phyloP scores from a whole-genome alignment of 768 basidiomycete genomes.

The Psilocybe subaeruginosa region DNA sequence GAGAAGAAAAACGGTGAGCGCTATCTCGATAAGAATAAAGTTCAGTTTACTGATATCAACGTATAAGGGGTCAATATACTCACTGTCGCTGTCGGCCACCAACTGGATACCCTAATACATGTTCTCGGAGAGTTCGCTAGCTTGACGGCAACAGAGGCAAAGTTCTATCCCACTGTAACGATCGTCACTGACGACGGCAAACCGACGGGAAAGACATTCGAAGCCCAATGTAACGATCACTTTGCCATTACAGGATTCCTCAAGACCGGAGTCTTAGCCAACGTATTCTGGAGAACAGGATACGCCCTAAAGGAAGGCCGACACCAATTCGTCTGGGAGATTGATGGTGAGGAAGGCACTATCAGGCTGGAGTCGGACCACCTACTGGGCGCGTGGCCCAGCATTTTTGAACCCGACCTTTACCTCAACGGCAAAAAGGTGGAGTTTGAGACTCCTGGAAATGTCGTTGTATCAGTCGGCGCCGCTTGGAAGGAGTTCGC shows the following conservation, averaged over 20 bases:
- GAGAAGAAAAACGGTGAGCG: slow-evolving; percentile 1
- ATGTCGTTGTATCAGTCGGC: background rate
- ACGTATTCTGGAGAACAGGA: slow-evolving; percentile 28
- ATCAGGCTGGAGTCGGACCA: slow-evolving; percentile 16
- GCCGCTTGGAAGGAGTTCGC: slow-evolving; percentile 16
- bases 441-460: slow-evolving; percentile 4
- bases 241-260: slow-evolving; percentile 31
- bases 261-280: slow-evolving; percentile 31
- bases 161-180: slow-evolving; percentile 22
- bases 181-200: slow-evolving; percentile 18
- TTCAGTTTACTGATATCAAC: background rate
- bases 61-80: background rate
- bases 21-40: background rate
- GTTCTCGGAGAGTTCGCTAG: slow-evolving; percentile 34
- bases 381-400: slow-evolving; percentile 1
- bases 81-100: slow-evolving; percentile 25
- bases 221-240: slow-evolving; percentile 27
- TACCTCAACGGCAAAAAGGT: slow-evolving; percentile 24
- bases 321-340: slow-evolving; percentile 32
- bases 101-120: slow-evolving; percentile 29
- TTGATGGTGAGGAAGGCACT: slow-evolving; percentile 36
- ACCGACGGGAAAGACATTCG: slow-evolving; percentile 27
- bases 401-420: slow-evolving; percentile 10
- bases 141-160: slow-evolving; percentile 28
- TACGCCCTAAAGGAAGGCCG: slow-evolving; percentile 23